Percentiles rank a stretch among this genome's conserved stretches.
Conservation (phyloP, 2,329 filamentous ascomycete species). For the Emydomyces testavorans region DNA sequence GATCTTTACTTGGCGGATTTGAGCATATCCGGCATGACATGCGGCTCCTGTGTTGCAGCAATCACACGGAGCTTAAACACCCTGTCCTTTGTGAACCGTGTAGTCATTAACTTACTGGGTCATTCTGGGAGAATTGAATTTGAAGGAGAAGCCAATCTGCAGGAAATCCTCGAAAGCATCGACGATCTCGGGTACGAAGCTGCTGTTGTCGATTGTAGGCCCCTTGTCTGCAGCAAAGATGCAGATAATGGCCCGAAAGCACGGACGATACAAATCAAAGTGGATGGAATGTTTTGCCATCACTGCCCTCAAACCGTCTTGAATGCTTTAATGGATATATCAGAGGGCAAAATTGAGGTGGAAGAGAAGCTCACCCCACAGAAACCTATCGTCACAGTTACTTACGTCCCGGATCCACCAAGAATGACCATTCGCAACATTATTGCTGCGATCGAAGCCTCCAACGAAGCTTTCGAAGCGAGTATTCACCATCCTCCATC, state of each 20-base stretch:
- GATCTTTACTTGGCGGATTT: slow-evolving; percentile 34
- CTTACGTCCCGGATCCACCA: slow-evolving; percentile 58
- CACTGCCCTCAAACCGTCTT: slow-evolving; percentile 50
- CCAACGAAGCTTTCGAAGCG: slow-evolving; percentile 54
- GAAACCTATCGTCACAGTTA: slow-evolving; percentile 57
- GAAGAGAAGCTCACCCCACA: slow-evolving; percentile 43
- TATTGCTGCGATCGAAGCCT: slow-evolving; percentile 52
- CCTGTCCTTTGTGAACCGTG: slow-evolving; percentile 36
- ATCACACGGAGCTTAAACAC: slow-evolving; percentile 39
- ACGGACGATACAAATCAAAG: slow-evolving; percentile 51
- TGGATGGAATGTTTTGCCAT: slow-evolving; percentile 64
- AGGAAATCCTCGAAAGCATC: slow-evolving; percentile 39
- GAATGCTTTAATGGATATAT: slow-evolving; percentile 33
- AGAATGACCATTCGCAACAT: slow-evolving; percentile 65
- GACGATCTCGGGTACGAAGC: slow-evolving; percentile 56
- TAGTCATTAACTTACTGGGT: slow-evolving; percentile 42
- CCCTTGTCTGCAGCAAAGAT: slow-evolving; percentile 29
- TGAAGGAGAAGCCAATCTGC: slow-evolving; percentile 35
- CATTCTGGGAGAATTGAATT: slow-evolving; percentile 42
- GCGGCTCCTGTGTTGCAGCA: slow-evolving; percentile 43
- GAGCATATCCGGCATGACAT: slow-evolving; percentile 48
- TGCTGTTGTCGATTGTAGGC: slow-evolving; percentile 40
- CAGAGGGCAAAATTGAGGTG: slow-evolving; percentile 35
- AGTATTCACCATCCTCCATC: slow-evolving; percentile 69
- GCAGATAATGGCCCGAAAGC: slow-evolving; percentile 25